Conservation (phyloP, 129 eudicot genomes). For the Centrapalus pauciflorus region DNA sequence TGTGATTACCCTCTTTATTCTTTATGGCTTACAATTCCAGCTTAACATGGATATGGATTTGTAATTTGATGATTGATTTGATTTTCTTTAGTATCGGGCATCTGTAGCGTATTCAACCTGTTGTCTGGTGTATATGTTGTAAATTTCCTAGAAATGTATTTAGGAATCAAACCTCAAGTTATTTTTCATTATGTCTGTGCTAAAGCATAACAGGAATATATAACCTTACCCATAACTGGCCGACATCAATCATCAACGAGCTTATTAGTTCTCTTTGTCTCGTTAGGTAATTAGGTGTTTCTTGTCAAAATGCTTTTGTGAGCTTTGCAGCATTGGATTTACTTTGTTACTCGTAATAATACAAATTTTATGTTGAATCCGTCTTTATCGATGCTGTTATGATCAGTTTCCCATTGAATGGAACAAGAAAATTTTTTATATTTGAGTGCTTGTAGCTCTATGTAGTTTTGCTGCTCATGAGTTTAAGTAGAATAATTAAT, state of each 20-base stretch:
- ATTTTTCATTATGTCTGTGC: too few species aligned
- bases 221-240: neutral
- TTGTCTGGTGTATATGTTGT: too few species aligned
- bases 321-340: neutral
- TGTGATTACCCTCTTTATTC: too few species aligned
- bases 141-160: too few species aligned
- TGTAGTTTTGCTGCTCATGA: neutral
- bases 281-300: neutral
- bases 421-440: neutral
- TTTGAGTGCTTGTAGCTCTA: neutral
- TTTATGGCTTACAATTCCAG: too few species aligned
- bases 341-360: neutral
- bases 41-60: too few species aligned
- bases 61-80: too few species aligned
- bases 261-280: neutral
- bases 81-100: too few species aligned
- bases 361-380: neutral
- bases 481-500: neutral
- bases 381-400: neutral
- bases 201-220: neutral
- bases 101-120: too few species aligned
- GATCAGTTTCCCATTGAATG: neutral
- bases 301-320: neutral
- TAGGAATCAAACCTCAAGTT: too few species aligned
- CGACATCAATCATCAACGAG: neutral